Conservation (phyloP, 495 filamentous ascomycete species). For the Hyphodiscus hymeniophilus region DNA sequence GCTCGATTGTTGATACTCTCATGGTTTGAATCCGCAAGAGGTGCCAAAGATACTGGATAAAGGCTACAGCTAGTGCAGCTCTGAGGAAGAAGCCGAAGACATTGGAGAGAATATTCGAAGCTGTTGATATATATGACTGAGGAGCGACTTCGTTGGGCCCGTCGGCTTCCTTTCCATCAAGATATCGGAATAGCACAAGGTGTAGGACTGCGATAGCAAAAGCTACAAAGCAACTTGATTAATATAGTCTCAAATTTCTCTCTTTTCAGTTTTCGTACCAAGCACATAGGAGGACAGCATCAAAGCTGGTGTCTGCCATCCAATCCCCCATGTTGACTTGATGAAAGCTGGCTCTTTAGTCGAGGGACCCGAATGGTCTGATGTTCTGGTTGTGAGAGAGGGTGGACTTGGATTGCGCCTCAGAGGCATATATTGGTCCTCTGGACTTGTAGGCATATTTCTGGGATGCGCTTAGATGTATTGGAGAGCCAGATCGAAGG, state of each 20-base stretch:
- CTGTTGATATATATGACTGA: slow-evolving; percentile 13
- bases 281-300: slow-evolving; percentile 7
- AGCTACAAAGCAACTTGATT: slow-evolving; percentile 1
- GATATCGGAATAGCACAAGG: slow-evolving; percentile 6
- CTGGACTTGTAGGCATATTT: too few species aligned
- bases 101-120: slow-evolving; percentile 16
- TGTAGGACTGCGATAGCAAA: slow-evolving; percentile 11
- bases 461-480: too few species aligned
- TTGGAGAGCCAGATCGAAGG: too few species aligned
- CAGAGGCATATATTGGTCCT: too few species aligned
- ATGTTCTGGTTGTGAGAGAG: not conserved
- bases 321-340: slow-evolving; percentile 13
- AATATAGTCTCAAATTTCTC: not conserved
- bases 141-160: slow-evolving; percentile 5
- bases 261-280: not conserved
- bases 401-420: not conserved
- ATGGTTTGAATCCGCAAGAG: slow-evolving; percentile 8
- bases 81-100: slow-evolving; percentile 8
- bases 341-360: slow-evolving; percentile 9
- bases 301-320: slow-evolving; percentile 15
- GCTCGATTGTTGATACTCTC: slow-evolving; percentile 16
- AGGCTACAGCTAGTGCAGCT: slow-evolving; percentile 5
- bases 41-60: slow-evolving; percentile 17
- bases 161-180: slow-evolving; percentile 9
- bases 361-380: not conserved